Conservation (phyloP, 768 basidiomycete species). For the Leccinum uliginosum region DNA sequence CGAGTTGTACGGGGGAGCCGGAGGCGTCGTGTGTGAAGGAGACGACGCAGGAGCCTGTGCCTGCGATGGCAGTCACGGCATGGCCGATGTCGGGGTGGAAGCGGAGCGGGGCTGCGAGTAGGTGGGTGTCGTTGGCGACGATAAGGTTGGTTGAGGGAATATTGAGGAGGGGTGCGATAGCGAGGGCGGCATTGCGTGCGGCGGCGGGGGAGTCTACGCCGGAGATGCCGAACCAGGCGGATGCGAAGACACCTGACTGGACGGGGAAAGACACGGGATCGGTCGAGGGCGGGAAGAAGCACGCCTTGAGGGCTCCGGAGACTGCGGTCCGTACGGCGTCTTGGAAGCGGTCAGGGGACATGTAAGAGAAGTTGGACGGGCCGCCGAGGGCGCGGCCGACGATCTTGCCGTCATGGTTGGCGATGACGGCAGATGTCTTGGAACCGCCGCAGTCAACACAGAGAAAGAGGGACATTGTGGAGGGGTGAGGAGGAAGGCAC, state of each 20-base stretch:
- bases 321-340: conserved; percentile 49
- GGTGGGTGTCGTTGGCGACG: conserved; percentile 79
- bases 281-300: conserved; percentile 33
- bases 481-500: neutral
- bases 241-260: conserved; percentile 43
- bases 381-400: conserved; percentile 67
- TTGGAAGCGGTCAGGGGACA: conserved; percentile 59
- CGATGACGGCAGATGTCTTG: conserved; percentile 78
- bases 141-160: conserved; percentile 53
- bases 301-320: conserved; percentile 48
- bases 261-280: conserved; percentile 38
- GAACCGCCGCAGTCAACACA: conserved; percentile 89
- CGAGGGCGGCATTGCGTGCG: conserved; percentile 48
- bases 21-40: conserved; percentile 48
- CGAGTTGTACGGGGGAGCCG: conserved; percentile 53
- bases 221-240: conserved; percentile 81
- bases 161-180: conserved; percentile 53
- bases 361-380: conserved; percentile 84
- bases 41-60: conserved; percentile 77
- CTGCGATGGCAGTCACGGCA: conserved; percentile 72
- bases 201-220: conserved; percentile 75
- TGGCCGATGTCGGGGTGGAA: conserved; percentile 53
- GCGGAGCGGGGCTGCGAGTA: conserved; percentile 76
- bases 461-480: conserved; percentile 58
- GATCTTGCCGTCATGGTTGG: conserved; percentile 51